A percentile compares a stretch with the other conserved stretches of the same genome.
These are phyloP conservation scores for Proliferodiscus dingleyae DNA, from an alignment of 2,329 filamentous ascomycete species.

Conservation along the genomic window DNA sequence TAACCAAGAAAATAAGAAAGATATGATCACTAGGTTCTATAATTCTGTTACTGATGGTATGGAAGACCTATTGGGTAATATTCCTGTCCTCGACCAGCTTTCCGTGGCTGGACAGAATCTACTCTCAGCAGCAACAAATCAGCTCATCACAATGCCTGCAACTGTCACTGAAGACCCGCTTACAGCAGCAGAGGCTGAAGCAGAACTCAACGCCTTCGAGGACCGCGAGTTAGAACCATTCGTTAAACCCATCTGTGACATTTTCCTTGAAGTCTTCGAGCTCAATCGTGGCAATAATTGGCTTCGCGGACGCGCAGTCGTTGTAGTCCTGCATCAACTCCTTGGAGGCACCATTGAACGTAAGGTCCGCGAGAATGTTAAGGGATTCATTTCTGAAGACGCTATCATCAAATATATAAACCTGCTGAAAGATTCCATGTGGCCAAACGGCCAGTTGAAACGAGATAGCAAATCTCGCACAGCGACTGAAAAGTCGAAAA, in stretches of 20 bases:
- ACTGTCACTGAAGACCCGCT: conserved; percentile 45
- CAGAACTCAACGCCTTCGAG: conserved; percentile 90
- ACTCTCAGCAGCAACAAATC: conserved; percentile 67
- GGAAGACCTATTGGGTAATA: conserved; percentile 95
- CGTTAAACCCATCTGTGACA: conserved; percentile 96
- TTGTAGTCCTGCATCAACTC: conserved; percentile 92
- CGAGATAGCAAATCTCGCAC: conserved; percentile 53
- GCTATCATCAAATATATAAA: conserved; percentile 71
- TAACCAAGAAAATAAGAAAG: conserved; percentile 63
- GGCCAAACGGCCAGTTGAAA: conserved; percentile 64
- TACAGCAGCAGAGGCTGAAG: conserved; percentile 74
- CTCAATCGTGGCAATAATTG: conserved; percentile 94
- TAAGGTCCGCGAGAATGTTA: conserved; percentile 83
- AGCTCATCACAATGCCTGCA: conserved; percentile 54
- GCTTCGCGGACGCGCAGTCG: conserved; percentile 90
- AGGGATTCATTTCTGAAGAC: conserved; percentile 69
- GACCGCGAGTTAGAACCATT: conserved; percentile 87
- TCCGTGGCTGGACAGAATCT: conserved; percentile 90
- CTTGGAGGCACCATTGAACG: conserved; percentile 94
- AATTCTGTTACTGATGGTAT: conserved; percentile 96
- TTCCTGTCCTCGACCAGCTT: conserved; percentile 90
- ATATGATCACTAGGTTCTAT: conserved; percentile 92
- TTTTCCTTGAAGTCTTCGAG: conserved; percentile 94
- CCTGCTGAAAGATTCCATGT: conserved; percentile 70
- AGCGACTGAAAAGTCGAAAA: conserved; percentile 68